A percentile compares a stretch with the other conserved stretches of the same genome.
phyloP scores from a whole-genome alignment of 768 basidiomycete genomes.

The Lyophyllum shimeji region DNA sequence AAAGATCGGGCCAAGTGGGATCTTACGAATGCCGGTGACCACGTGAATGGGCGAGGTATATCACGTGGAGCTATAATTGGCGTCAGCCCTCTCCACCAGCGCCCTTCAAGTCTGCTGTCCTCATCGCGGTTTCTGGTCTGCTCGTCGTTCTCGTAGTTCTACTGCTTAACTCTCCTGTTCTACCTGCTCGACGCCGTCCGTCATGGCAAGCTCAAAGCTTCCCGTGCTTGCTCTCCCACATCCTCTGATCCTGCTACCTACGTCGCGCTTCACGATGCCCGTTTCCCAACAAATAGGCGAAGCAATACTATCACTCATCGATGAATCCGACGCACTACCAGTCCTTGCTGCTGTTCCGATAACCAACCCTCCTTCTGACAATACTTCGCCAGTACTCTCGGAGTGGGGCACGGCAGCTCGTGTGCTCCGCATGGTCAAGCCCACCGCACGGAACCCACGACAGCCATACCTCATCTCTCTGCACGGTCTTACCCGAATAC shows the following conservation, averaged over 20 bases:
- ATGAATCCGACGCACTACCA: constrained; percentile 68
- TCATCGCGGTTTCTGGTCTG: constrained; percentile 3
- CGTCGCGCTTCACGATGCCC: constrained; percentile 65
- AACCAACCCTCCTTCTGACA: constrained; percentile 25
- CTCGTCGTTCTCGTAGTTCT: neutral
- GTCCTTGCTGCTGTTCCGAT: constrained; percentile 69
- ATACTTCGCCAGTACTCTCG: constrained; percentile 28
- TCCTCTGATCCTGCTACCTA: constrained; percentile 76
- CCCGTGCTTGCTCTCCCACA: constrained; percentile 69
- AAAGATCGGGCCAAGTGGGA: constrained; percentile 8
- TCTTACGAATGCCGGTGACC: neutral
- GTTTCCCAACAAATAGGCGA: constrained; percentile 63
- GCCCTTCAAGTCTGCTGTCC: neutral
- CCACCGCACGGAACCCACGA: constrained; percentile 50
- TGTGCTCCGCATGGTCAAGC: constrained; percentile 66
- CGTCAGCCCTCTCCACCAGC: neutral
- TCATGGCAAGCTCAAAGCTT: constrained; percentile 50
- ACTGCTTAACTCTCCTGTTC: neutral
- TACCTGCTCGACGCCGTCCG: constrained; percentile 2
- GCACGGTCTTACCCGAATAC: constrained; percentile 69
- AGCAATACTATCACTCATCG: constrained; percentile 63
- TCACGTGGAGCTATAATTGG: constrained; percentile 15
- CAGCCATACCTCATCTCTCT: constrained; percentile 71
- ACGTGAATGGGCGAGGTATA: neutral
- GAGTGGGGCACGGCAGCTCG: constrained; percentile 73